Base-by-base conservation (phyloP, 306 rosid species). In the Acacia confusa region DNA sequence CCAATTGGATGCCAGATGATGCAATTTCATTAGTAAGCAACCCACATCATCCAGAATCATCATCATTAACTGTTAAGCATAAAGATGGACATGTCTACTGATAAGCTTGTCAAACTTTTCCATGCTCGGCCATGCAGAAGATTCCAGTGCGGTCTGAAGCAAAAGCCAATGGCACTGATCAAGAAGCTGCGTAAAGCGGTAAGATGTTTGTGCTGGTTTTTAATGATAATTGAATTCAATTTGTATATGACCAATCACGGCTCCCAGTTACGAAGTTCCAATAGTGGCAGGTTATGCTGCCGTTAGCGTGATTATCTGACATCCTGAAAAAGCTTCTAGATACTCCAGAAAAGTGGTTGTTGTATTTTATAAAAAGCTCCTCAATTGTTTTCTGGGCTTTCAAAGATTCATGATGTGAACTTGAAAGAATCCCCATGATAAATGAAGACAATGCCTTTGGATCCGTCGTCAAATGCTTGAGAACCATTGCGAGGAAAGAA, bases 381-480 rank as follows among this genome's bases (percentile, higher is more conserved):
- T n/a, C n/a, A n/a, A n/a, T n/a, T n/a, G n/a, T n/a, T n/a, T n/a
- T n/a, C n/a, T n/a, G n/a, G n/a, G n/a, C n/a, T n/a, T n/a, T n/a
- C n/a, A n/a, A n/a, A n/a, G n/a, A n/a, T n/a, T n/a, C n/a, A n/a
- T n/a, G n/a, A n/a, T n/a, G n/a, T n/a, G n/a, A n/a, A n/a, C n/a
- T n/a, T n/a, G n/a, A n/a, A n/a, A n/a, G n/a, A n/a, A n/a, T n/a
- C n/a, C n/a, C n/a, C n/a, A n/a, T n/a, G n/a, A n/a, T n/a, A n/a
- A n/a, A n/a, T n/a, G n/a, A n/a, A n/a, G n/a, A n/a, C n/a, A n/a
- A n/a, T n/a, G n/a, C n/a, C n/a, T n/a, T n/a, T n/a, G n/a, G n/a
- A n/a, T n/a, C 99, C 97, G 78, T 76, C 76, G 97, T 87, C 90
- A 93, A 86, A 88, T 95, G 99, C 90, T 95, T 95, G 86, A 93